These are phyloP conservation scores for Knoxdaviesia capensis DNA, from an alignment of 2,329 filamentous ascomycete species.

Conservation along the genomic window DNA sequence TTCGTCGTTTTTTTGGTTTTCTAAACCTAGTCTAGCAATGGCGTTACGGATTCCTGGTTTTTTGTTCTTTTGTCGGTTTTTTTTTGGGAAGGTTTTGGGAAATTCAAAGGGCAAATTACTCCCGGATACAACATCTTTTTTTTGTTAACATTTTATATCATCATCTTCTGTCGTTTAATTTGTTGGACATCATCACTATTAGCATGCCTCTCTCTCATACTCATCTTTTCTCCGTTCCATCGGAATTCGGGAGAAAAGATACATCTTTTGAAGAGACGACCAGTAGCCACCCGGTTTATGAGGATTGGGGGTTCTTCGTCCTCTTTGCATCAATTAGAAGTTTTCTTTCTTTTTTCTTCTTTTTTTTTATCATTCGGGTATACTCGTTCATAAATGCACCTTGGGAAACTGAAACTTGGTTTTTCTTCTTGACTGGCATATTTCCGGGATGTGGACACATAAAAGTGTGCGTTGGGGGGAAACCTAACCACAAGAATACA, in stretches of 20 bases:
- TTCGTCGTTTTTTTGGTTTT: not conserved
- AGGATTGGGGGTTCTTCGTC: not conserved
- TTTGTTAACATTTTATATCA: not conserved
- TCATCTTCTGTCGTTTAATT: not conserved
- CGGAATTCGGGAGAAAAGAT: not conserved
- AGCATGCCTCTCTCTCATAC: not conserved
- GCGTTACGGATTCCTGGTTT: not conserved
- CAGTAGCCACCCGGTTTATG: not conserved
- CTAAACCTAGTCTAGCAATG: not conserved
- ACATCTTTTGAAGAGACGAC: too few relatives aligned
- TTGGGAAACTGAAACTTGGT: too few relatives aligned
- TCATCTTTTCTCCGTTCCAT: not conserved
- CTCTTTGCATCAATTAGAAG: not conserved
- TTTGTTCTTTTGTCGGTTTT: not conserved
- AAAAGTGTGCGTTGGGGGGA: too few relatives aligned
- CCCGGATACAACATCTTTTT: not conserved
- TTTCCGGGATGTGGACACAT: too few relatives aligned
- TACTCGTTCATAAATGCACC: too few relatives aligned
- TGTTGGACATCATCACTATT: not conserved
- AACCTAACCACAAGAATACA: too few relatives aligned
- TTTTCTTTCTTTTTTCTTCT: not conserved
- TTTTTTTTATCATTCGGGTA: not conserved
- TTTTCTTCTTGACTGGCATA: too few relatives aligned
- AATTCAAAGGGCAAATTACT: not conserved
- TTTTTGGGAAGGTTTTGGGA: not conserved